Evolutionary conservation across 768 basidiomycete species (phyloP).

Genomic region (Rhodotorula diobovata): DNA sequence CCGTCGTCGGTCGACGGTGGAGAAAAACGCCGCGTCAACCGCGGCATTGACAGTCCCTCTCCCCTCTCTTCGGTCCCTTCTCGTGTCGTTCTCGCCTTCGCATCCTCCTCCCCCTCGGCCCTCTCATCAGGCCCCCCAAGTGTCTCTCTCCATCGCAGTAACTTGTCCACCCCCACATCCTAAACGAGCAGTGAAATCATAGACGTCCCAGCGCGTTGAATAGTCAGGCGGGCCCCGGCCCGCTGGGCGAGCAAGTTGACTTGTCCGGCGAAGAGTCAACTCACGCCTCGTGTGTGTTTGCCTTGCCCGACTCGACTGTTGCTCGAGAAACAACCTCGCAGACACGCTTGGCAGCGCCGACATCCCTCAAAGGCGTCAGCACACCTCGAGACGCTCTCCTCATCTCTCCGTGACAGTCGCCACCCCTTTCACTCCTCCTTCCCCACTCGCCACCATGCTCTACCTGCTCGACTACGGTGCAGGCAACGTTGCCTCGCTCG

Average conservation of each 20-base stretch:
- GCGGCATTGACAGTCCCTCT: background rate
- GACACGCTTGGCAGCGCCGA: background rate
- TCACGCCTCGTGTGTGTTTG: too few relatives aligned
- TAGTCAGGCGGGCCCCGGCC: too few relatives aligned
- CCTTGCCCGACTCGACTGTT: background rate
- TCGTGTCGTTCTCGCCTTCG: background rate
- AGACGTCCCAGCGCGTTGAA: too few relatives aligned
- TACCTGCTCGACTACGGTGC: conserved; percentile 38
- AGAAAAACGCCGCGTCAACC: background rate
- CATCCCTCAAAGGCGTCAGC: too few relatives aligned
- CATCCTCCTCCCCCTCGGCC: background rate
- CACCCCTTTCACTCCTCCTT: background rate
- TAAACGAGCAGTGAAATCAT: background rate
- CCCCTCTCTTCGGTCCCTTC: background rate
- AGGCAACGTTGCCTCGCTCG: conserved; percentile 38
- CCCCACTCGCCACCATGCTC: conserved; percentile 16
- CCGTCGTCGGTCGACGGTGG: background rate
- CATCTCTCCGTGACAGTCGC: too few relatives aligned
- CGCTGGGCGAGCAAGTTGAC: too few relatives aligned
- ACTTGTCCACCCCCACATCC: too few relatives aligned
- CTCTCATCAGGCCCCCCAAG: too few relatives aligned
- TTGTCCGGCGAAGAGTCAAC: too few relatives aligned
- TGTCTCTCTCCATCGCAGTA: too few relatives aligned
- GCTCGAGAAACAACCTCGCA: too few relatives aligned
- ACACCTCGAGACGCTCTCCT: too few relatives aligned